Evolutionary conservation across 495 filamentous ascomycete species (phyloP), one percentile per base, ranked within the genome.

Genomic region (Talaromyces adpressus): DNA sequence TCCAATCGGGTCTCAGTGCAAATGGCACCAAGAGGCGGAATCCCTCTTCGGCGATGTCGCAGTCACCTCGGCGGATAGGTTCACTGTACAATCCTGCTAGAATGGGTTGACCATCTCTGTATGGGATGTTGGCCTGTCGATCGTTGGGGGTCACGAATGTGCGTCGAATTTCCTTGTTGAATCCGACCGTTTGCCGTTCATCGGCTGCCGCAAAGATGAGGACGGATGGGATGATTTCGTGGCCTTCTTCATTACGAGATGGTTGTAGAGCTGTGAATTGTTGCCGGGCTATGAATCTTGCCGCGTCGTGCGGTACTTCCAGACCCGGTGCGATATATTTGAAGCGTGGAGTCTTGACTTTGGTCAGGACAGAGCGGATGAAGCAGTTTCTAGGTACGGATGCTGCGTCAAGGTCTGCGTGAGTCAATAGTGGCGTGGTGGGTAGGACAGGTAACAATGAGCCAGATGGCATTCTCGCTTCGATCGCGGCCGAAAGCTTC

Each of bases 281-380:
- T 58, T 76, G 71, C 6, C 45, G 62, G 20, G 62, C 57, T 49
- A 59, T 62, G 60, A 73, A 77, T 1, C 53, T 65, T 49, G 65
- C 45, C 0, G 65, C 65, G 39, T 72, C 68, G 18, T 71, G 47
- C 9, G 67, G 67, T 14, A 77, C 63, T 27, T 66, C 51, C 1
- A 77, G 69, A 27, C 75, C 72, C 12, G 76, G 76, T 1, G 76
- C 76, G 41, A 79, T 71, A 2, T 32, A 59, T 22, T 65, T 66
- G 62, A 77, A 75, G n/a, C 65, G 71, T 12, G 75, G 75, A 8
- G 67, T 68, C 23, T 69, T 75, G 3, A 71, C 64, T 62, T 60
- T 20, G 16, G 66, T 66, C 18, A 79, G 51, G 34, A 79, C 65
- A 0, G 64, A 63, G 45, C 71, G 74, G 22, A 67, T 62, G 63